Conservation (phyloP, 768 basidiomycete genomes). For the Pulveroboletus sp. region DNA sequence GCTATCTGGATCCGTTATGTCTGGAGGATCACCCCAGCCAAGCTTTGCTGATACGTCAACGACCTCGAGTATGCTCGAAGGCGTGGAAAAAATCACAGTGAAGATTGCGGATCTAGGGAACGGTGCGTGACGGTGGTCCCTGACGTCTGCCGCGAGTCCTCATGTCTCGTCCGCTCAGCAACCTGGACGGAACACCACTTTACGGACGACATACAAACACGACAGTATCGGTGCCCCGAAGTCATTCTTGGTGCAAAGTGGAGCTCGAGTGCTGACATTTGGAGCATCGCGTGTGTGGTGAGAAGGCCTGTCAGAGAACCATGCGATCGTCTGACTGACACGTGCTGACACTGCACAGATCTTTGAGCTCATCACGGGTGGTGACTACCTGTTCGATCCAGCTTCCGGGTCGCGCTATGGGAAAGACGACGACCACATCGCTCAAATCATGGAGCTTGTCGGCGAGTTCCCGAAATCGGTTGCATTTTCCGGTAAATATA, state of each 20-base stretch:
- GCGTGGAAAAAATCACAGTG: constrained; percentile 78
- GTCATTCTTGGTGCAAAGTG: constrained; percentile 95
- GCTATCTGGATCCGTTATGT: constrained; percentile 25
- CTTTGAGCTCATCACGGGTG: constrained; percentile 93
- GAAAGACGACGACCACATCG: constrained; percentile 96
- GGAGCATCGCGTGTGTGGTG: constrained; percentile 94
- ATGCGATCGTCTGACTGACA: neutral
- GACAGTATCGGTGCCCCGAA: constrained; percentile 96
- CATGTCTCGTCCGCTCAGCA: constrained; percentile 33
- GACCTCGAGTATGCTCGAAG: constrained; percentile 32
- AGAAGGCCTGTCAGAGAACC: constrained; percentile 25
- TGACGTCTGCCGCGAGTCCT: neutral
- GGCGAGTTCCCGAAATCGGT: constrained; percentile 83
- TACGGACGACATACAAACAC: constrained; percentile 96
- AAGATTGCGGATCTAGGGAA: constrained; percentile 99
- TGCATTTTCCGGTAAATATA: constrained; percentile 89
- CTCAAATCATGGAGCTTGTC: constrained; percentile 94
- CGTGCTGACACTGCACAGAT: constrained; percentile 42
- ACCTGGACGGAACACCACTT: constrained; percentile 95
- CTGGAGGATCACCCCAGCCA: constrained; percentile 26
- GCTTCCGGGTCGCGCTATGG: constrained; percentile 91
- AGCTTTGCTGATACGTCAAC: constrained; percentile 25
- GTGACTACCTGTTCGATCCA: constrained; percentile 97
- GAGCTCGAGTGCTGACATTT: constrained; percentile 93
- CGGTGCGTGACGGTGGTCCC: constrained; percentile 42